A percentile compares a stretch with the other conserved stretches of the same genome.
These are phyloP conservation scores for Acer negundo DNA, from an alignment of 345 rosid genomes.

Conservation along the genomic window DNA sequence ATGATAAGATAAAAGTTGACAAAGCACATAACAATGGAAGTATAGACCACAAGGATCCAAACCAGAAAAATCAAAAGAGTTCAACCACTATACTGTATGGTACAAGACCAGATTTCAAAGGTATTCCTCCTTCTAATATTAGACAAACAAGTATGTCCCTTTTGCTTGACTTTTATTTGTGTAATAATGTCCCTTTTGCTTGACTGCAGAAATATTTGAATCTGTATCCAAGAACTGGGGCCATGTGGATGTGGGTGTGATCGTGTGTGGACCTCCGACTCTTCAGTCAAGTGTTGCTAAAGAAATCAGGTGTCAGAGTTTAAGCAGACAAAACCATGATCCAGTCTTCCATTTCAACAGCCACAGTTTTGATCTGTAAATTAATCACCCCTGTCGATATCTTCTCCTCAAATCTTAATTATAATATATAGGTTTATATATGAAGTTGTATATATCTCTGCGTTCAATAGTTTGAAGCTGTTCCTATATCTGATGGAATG, in stretches of 20 bases:
- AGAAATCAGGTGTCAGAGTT: slow-evolving; percentile 67
- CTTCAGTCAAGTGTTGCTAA: slow-evolving; percentile 76
- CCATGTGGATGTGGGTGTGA: slow-evolving; percentile 73
- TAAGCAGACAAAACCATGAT: slow-evolving; percentile 37
- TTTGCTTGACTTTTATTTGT: not conserved
- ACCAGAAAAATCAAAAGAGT: slow-evolving; percentile 21
- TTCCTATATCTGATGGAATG: not conserved
- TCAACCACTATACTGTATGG: slow-evolving; percentile 55
- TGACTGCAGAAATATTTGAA: slow-evolving; percentile 67
- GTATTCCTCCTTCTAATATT: slow-evolving; percentile 29
- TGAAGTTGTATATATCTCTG: not conserved
- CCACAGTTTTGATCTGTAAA: slow-evolving; percentile 74
- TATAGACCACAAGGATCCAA: slow-evolving; percentile 14
- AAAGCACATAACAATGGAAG: slow-evolving; percentile 14
- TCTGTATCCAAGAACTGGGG: slow-evolving; percentile 58
- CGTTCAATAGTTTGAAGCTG: not conserved
- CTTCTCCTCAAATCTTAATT: not conserved
- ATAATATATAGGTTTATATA: slow-evolving; percentile 5
- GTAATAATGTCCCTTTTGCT: not conserved
- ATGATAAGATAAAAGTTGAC: slow-evolving; percentile 11
- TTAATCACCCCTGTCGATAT: slow-evolving; percentile 21
- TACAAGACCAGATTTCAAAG: slow-evolving; percentile 79
- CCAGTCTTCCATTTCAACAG: slow-evolving; percentile 77
- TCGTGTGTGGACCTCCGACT: slow-evolving; percentile 78
- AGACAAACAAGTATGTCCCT: too few relatives aligned